Percentiles rank a stretch among this genome's conserved stretches.
Evolutionary conservation across 495 filamentous ascomycete genomes (phyloP).

Genomic region (Copromyces sp.): DNA sequence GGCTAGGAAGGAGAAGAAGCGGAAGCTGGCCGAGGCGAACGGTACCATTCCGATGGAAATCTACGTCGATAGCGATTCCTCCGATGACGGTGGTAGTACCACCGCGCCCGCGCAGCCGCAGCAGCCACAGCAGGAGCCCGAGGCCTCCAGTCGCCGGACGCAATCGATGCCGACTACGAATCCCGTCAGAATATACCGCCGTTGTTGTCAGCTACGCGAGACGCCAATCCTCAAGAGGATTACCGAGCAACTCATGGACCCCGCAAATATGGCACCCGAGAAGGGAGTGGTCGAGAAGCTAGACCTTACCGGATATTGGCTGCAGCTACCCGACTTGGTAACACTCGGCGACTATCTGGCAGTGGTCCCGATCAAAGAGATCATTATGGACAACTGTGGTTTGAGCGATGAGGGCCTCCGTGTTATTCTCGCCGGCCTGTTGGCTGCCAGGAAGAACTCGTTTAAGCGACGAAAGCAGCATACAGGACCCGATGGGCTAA

Average conservation of each 20-base stretch:
- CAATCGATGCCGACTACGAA: conserved; percentile 72
- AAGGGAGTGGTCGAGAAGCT: conserved; percentile 66
- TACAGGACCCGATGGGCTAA: conserved; percentile 21
- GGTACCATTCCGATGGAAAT: conserved; percentile 73
- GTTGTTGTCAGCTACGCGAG: conserved; percentile 89
- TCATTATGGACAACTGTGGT: conserved; percentile 77
- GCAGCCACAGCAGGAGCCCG: not conserved
- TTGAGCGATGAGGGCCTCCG: conserved; percentile 78
- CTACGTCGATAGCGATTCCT: conserved; percentile 46
- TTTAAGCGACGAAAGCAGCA: conserved; percentile 31
- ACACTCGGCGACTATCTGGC: conserved; percentile 91
- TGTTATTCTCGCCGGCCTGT: conserved; percentile 74
- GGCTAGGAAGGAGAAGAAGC: conserved; percentile 74
- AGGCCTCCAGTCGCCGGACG: conserved; percentile 34
- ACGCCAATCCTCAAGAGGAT: conserved; percentile 82
- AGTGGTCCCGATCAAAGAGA: conserved; percentile 76
- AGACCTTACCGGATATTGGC: conserved; percentile 73
- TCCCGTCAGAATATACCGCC: conserved; percentile 82
- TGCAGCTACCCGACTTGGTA: conserved; percentile 71
- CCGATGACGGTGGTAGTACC: conserved; percentile 19
- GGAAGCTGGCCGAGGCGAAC: conserved; percentile 69
- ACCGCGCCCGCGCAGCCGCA: conserved; percentile 2
- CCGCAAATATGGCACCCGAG: conserved; percentile 47
- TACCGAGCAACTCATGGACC: conserved; percentile 70
- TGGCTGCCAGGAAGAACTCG: conserved; percentile 64